Base-by-base conservation (phyloP, 306 rosid species). In the cucumber (Cucumis sativus) region DNA sequence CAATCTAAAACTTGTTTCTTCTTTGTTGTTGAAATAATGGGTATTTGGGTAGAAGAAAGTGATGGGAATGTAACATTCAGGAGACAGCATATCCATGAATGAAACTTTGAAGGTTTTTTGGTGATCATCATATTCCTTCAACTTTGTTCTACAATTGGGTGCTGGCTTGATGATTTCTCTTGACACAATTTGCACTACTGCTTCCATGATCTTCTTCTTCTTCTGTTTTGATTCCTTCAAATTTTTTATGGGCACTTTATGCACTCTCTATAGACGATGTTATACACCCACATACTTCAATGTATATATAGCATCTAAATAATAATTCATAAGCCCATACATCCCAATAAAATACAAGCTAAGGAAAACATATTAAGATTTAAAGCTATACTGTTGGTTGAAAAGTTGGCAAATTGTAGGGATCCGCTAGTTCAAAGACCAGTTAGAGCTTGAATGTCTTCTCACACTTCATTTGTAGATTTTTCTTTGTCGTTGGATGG, bases 61-160 rank as follows among this genome's bases (percentile, higher is more conserved):
- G 6, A 79, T 0, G 15, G 90, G 87, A 61, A 55, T 82, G n/a
- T 86, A 85, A 7, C 77, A 80, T 28, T 66, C 68, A 13, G 94
- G 89, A 37, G 86, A 74, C n/a, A 84, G 74, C 77, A 83, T 90
- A 43, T 90, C 92, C 21, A 85, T 82, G 41, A 90, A 77, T 21
- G 89, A 88, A 52, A 86, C 86, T 75, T 82, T n/a, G 43, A 75
- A 39, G 82, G 79, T 84, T 85, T 51, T 41, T 82, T 80, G 85
- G 25, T 23, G 25, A 23, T 23, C 25, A 49, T 85, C 77, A 7
- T 80, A 33, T 33, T 33, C 4, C 2, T 63, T 16, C 9, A 8
- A 17, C 0, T 84, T 85, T 47, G 52, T 47, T 52, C 88, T 83
- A 63, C 87, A 84, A 83, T 85, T 79, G 15, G 80, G 55, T 7